Percentiles rank a stretch among this genome's conserved stretches.
Conservation (phyloP, 257 asterid genomes). For the Ballota nigra region DNA sequence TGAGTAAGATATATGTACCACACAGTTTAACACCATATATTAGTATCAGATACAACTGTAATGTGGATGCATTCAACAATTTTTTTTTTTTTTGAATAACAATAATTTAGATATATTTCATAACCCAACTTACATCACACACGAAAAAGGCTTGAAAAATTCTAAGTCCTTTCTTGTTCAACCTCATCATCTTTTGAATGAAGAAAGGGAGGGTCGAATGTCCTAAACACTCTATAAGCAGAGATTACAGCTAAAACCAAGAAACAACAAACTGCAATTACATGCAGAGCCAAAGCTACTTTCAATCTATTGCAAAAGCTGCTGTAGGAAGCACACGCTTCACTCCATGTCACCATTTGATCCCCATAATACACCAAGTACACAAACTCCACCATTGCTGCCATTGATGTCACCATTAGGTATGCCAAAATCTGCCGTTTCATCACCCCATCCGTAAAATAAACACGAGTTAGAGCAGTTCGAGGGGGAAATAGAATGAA, state of each 20-base stretch:
- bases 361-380: slow-evolving; percentile 77
- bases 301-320: slow-evolving; percentile 65
- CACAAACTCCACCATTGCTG: slow-evolving; percentile 56
- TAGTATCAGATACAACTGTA: too few species aligned
- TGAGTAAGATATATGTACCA: too few species aligned
- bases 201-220: slow-evolving; percentile 60
- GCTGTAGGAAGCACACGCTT: slow-evolving; percentile 78
- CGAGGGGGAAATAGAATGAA: background rate
- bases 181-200: slow-evolving; percentile 36
- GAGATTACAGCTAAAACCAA: slow-evolving; percentile 65
- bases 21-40: too few species aligned
- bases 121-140: background rate
- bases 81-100: too few species aligned
- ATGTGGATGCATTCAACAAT: background rate
- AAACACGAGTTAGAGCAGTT: background rate
- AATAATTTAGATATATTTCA: background rate
- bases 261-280: slow-evolving; percentile 61
- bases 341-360: slow-evolving; percentile 74
- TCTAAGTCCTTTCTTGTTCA: slow-evolving; percentile 35
- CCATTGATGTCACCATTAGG: slow-evolving; percentile 80
- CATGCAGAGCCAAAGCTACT: slow-evolving; percentile 53
- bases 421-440: slow-evolving; percentile 63
- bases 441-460: background rate
- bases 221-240: slow-evolving; percentile 65
- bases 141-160: background rate